Conservation (phyloP, 176 grass and related monocot species). For the Carex parvula region DNA sequence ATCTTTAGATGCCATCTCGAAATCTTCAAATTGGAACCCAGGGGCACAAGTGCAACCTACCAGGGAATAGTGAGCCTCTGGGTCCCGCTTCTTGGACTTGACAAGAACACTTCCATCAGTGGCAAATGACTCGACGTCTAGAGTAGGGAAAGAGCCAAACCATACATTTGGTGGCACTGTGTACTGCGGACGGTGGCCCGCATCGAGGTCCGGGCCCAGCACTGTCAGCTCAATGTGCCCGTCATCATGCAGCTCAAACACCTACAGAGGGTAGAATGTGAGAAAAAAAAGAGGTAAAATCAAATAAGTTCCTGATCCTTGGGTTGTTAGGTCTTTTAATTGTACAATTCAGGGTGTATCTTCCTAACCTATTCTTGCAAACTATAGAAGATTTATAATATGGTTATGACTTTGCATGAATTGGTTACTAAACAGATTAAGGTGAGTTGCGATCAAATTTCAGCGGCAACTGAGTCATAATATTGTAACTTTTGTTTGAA, state of each 20-base stretch:
- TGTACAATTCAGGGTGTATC: not conserved
- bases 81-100: conserved; percentile 54
- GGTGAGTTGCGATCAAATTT: not conserved
- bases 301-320: not conserved
- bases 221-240: conserved; percentile 77
- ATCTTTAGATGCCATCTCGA: conserved; percentile 56
- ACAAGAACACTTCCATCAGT: conserved; percentile 79
- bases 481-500: not conserved
- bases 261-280: conserved; percentile 27
- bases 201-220: conserved; percentile 69
- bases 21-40: conserved; percentile 80
- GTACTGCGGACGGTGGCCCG: conserved; percentile 81
- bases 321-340: not conserved
- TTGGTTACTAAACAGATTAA: not conserved
- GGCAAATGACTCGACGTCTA: conserved; percentile 72
- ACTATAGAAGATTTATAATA: not conserved
- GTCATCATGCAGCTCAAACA: conserved; percentile 91
- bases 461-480: not conserved
- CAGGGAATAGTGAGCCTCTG: conserved; percentile 68
- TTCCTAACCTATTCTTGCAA: not conserved
- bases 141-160: conserved; percentile 86
- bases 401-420: not conserved
- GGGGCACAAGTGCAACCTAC: conserved; percentile 92
- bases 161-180: conserved; percentile 87
- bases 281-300: not conserved